phyloP scores from a whole-genome alignment of 2,329 filamentous ascomycete species.

The Ambrosiella xylebori region DNA sequence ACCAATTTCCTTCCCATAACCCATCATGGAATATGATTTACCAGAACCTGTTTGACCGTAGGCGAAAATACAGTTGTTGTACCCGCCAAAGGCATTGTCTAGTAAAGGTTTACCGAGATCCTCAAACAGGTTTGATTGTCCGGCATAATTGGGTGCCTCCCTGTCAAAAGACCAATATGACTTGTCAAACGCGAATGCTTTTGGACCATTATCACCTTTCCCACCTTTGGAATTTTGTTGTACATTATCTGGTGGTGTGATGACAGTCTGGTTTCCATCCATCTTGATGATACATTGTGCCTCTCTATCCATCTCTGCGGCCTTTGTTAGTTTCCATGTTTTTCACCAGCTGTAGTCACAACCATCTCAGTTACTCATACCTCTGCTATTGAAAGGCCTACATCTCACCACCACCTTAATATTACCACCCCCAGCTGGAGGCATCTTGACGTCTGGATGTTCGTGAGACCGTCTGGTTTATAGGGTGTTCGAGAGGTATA shows the following conservation, averaged over 20 bases:
- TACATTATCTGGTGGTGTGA: constrained; percentile 58
- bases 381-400: constrained; percentile 89
- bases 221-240: constrained; percentile 58
- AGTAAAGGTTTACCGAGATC: constrained; percentile 80
- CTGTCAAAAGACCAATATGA: constrained; percentile 98
- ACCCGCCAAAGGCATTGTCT: constrained; percentile 95
- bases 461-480: neutral
- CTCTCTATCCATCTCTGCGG: constrained; percentile 66
- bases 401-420: constrained; percentile 99
- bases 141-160: constrained; percentile 64
- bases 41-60: constrained; percentile 97
- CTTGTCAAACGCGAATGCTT: constrained; percentile 87
- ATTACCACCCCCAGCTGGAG: constrained; percentile 49
- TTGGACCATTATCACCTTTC: constrained; percentile 50
- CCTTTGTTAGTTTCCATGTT: neutral
- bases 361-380: constrained; percentile 28
- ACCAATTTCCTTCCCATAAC: constrained; percentile 86
- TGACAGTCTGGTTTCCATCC: constrained; percentile 80
- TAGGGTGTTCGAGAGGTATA: neutral
- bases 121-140: constrained; percentile 73
- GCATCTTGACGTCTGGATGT: constrained; percentile 4
- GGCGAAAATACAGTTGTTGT: constrained; percentile 99
- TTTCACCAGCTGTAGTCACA: neutral
- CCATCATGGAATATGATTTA: constrained; percentile 99
- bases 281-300: constrained; percentile 97